Percentiles rank a stretch among this genome's conserved stretches.
These are phyloP conservation scores for Epichloe bromicola DNA, from an alignment of 2,329 filamentous ascomycete species.

Conservation along the genomic window DNA sequence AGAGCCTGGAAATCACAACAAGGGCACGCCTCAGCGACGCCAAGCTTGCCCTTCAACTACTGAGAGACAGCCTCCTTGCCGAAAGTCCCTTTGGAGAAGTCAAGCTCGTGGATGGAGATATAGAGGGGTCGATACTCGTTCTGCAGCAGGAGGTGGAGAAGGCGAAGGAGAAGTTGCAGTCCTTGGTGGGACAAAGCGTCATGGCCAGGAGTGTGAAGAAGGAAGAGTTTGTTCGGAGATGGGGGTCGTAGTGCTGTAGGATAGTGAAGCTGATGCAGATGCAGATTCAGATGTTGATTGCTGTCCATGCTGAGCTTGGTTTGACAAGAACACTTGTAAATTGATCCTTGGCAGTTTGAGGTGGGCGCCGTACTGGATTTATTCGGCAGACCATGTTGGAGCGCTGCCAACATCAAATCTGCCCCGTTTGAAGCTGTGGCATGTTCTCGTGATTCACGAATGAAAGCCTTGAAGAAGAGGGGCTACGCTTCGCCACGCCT, in stretches of 20 bases:
- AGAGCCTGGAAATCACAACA: conserved; percentile 33
- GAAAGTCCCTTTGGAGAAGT: conserved; percentile 38
- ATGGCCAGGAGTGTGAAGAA: conserved; percentile 30
- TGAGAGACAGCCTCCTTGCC: conserved; percentile 38
- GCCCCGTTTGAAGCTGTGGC: no score
- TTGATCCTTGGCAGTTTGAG: no score
- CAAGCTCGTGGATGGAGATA: conserved; percentile 37
- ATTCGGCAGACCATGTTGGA: no score
- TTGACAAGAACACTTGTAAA: no score
- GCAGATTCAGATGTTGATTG: no score
- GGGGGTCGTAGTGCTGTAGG: conserved; percentile 10
- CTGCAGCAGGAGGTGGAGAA: conserved; percentile 31
- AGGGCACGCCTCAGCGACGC: conserved; percentile 33
- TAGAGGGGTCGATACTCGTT: conserved; percentile 36
- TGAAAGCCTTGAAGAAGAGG: no score
- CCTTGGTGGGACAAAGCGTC: conserved; percentile 24
- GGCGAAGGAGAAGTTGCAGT: conserved; percentile 24
- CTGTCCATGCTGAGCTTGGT: no score
- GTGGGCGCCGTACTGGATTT: no score
- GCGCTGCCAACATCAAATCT: no score
- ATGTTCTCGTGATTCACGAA: no score
- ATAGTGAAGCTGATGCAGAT: no score
- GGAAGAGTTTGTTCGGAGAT: conserved; percentile 31
- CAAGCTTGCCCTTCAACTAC: conserved; percentile 32
- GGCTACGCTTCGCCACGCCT: no score